Base-by-base conservation (phyloP, 129 eudicot genomes). In the Lonicera japonica region DNA sequence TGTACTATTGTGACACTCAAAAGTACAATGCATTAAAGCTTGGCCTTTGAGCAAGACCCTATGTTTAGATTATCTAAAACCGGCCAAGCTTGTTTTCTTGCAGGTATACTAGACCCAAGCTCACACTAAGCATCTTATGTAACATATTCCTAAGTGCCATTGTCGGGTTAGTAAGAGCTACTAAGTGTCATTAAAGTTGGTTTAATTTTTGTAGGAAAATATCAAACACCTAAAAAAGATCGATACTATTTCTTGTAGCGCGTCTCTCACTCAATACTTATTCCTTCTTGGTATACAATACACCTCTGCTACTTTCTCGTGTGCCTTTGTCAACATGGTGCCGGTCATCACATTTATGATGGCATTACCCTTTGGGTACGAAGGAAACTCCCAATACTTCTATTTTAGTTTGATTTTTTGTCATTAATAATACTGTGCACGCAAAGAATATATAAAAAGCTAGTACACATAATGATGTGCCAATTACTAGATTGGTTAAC, bases 291-390 rank as follows among this genome's bases (percentile, higher is more conserved):
- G 95, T 11, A 29, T 82, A 41, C 77, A 86, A 71, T 69, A 76
- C 61, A 79, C 95, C 12, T 86, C 95, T 5, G 89, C 89, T 25
- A 80, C 95, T n/a, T 82, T 76, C 67, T 25, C 89, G 7, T 82
- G 89, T 62, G 89, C 95, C 54, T 86, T 86, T 65, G 72, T 76
- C 80, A 86, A 86, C 86, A 64, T 86, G 82, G 84, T 77, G 23
- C 95, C 95, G 0, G 95, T 79, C 3, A 15, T 76, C 75, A 86
- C 95, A 17, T 86, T 86, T 23, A 38, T 86, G 39, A 67, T 86
- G 73, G 83, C 95, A 14, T 71, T 86, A 54, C 86, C 80, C n/a
- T 77, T 82, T 20, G 71, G 95, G 95, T 86, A 58, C 7, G 86
- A 56, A 29, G 20, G 21, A 43, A 48, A 1, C 36, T 2, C 36